phyloP scores from a whole-genome alignment of 2,329 filamentous ascomycete species.

The Aspergillus fumigatus region DNA sequence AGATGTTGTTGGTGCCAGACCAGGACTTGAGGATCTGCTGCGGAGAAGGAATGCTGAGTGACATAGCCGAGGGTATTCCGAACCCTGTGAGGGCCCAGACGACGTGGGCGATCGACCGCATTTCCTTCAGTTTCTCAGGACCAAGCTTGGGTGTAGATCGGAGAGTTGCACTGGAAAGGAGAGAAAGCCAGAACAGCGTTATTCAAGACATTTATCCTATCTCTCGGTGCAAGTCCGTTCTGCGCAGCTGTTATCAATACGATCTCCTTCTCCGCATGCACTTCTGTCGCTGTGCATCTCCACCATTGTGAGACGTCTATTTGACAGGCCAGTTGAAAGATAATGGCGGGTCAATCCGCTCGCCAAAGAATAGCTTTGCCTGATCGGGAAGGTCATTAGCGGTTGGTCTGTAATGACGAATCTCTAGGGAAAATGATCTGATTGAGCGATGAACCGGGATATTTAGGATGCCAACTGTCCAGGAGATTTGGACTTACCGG shows the following conservation, averaged over 20 bases:
- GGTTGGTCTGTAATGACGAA: not conserved
- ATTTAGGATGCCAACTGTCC: not conserved
- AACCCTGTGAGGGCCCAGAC: not conserved
- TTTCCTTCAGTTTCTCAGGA: not conserved
- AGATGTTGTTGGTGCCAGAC: constrained; percentile 14
- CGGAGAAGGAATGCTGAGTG: constrained; percentile 22
- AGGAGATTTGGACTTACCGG: not conserved
- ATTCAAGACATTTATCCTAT: not conserved
- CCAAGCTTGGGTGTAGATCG: not conserved
- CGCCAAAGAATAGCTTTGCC: not conserved
- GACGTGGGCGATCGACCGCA: not conserved
- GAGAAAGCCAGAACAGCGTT: not conserved
- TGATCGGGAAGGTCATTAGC: not conserved
- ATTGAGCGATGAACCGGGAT: not conserved
- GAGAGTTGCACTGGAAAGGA: not conserved
- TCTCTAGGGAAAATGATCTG: not conserved
- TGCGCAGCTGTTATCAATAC: not conserved
- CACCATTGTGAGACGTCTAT: not conserved
- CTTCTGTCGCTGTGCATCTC: not conserved
- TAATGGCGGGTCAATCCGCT: not conserved
- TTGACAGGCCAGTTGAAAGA: not conserved
- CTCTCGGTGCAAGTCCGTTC: not conserved
- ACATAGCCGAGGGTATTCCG: constrained; percentile 4
- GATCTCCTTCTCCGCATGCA: not conserved
- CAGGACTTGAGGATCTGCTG: constrained; percentile 19